Percentiles rank a stretch among this genome's conserved stretches.
These are phyloP conservation scores for Boechera stricta DNA, from an alignment of 345 rosid species.

Conservation along the genomic window DNA sequence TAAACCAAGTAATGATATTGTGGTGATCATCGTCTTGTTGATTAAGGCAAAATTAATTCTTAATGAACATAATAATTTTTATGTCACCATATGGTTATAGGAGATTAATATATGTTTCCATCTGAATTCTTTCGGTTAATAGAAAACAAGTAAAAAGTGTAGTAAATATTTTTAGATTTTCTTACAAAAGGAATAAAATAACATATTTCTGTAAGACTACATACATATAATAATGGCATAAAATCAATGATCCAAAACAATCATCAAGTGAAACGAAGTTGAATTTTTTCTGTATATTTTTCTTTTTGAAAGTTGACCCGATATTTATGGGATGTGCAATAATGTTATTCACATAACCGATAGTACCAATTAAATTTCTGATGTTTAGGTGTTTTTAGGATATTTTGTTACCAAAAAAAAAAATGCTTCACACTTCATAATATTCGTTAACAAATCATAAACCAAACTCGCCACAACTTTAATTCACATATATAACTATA, in stretches of 20 bases:
- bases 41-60: neutral
- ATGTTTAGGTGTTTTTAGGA: neutral
- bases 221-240: neutral
- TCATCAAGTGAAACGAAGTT: neutral
- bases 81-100: neutral
- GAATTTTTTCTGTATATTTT: neutral
- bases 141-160: neutral
- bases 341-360: neutral
- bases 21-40: neutral
- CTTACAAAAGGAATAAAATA: no score
- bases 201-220: no score
- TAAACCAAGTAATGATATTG: neutral
- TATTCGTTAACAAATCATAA: neutral
- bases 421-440: no score
- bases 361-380: neutral
- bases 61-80: neutral
- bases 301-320: neutral
- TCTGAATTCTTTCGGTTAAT: neutral
- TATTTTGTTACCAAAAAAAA: no score
- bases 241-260: neutral
- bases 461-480: neutral
- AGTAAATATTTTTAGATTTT: no score
- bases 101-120: neutral
- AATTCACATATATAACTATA: neutral
- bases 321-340: neutral